Conservation (phyloP, 495 filamentous ascomycete species). For the Halenospora varia region DNA sequence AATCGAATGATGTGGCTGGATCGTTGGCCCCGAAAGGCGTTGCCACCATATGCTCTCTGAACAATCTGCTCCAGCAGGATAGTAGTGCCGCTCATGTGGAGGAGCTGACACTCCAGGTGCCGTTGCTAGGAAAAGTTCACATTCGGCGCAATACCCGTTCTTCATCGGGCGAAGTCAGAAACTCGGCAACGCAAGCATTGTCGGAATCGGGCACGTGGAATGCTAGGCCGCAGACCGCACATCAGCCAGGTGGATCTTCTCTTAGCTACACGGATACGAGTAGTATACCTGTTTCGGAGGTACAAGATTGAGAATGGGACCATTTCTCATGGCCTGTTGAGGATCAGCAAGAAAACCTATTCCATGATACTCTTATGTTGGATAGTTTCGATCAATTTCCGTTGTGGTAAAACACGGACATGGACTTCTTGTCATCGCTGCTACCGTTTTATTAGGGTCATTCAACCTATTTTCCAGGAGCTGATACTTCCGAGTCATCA, state of each 20-base stretch:
- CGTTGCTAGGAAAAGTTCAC: slow-evolving; percentile 14
- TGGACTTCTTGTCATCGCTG: no score
- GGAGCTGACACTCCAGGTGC: slow-evolving; percentile 11
- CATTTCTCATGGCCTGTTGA: slow-evolving; percentile 13
- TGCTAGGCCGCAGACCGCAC: not conserved
- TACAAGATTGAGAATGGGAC: slow-evolving; percentile 5
- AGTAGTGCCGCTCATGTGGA: not conserved
- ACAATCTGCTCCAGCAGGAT: slow-evolving; percentile 5
- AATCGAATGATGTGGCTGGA: not conserved
- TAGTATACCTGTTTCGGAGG: not conserved
- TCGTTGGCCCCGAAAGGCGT: not conserved
- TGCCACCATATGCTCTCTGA: slow-evolving; percentile 10
- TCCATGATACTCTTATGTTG: slow-evolving; percentile 13
- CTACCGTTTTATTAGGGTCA: no score
- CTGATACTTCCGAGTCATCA: no score
- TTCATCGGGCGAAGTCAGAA: not conserved
- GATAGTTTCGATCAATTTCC: slow-evolving; percentile 7
- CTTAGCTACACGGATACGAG: no score
- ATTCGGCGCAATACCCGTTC: slow-evolving; percentile 10
- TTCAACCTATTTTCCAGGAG: no score
- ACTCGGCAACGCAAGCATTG: not conserved
- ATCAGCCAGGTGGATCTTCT: not conserved
- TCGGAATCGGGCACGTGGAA: not conserved
- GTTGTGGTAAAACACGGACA: no score
- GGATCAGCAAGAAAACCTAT: slow-evolving; percentile 7